Percentiles rank a stretch among this genome's conserved stretches.
Evolutionary conservation across 768 basidiomycete genomes (phyloP).

Genomic region (Stropharia rugosoannulata): DNA sequence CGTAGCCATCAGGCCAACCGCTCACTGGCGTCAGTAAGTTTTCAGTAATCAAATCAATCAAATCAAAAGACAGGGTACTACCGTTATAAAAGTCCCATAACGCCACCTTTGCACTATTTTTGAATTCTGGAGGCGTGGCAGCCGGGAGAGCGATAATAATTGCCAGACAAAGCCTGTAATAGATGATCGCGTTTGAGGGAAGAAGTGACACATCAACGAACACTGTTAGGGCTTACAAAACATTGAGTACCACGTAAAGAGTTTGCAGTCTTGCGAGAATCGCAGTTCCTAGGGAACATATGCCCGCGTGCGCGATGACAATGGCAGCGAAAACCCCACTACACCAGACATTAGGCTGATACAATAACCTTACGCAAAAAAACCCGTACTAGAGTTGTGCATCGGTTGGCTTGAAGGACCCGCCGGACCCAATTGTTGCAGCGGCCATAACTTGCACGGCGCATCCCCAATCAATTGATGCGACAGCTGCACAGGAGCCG

Average conservation of each 20-base stretch:
- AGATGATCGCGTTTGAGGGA: too few species aligned
- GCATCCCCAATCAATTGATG: constrained; percentile 67
- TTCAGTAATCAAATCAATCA: background rate
- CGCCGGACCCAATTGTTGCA: constrained; percentile 50
- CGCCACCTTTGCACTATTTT: constrained; percentile 60
- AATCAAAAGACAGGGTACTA: constrained; percentile 20
- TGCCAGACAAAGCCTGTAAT: constrained; percentile 54
- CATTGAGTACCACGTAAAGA: constrained; percentile 66
- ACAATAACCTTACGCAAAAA: constrained; percentile 28
- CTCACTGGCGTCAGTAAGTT: constrained; percentile 31
- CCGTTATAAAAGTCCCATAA: constrained; percentile 63
- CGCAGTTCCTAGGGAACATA: constrained; percentile 68
- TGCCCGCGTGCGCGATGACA: constrained; percentile 56
- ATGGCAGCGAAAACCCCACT: constrained; percentile 65
- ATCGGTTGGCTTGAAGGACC: constrained; percentile 39
- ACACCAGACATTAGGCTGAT: background rate
- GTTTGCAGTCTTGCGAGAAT: constrained; percentile 70
- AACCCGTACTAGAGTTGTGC: constrained; percentile 48
- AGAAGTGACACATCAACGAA: too few species aligned
- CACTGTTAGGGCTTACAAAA: constrained; percentile 43
- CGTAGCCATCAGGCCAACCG: constrained; percentile 59
- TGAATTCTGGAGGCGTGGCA: constrained; percentile 57
- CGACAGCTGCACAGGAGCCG: constrained; percentile 46
- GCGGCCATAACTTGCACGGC: constrained; percentile 68
- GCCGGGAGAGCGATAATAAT: constrained; percentile 70